phyloP scores from a whole-genome alignment of 106 monocot genomes.

The Alisma plantagoaquatica region DNA sequence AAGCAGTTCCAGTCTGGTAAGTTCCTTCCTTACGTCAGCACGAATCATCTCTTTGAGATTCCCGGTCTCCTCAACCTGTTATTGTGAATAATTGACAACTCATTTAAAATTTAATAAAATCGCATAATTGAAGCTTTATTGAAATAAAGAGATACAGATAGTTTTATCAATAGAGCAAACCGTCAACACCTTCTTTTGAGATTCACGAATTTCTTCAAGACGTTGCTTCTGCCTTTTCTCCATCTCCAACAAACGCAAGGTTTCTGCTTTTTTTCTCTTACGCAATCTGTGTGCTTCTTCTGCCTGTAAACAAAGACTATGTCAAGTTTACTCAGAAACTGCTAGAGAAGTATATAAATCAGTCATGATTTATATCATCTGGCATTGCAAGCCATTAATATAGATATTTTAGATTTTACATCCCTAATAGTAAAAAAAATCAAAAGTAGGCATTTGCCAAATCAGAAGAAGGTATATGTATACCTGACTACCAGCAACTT shows the following conservation, averaged over 20 bases:
- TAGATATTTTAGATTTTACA: no score
- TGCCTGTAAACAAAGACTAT: conserved; percentile 35
- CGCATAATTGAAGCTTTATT: background rate
- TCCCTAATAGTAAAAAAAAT: no score
- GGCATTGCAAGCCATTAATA: no score
- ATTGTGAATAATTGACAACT: conserved; percentile 1
- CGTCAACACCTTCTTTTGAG: conserved; percentile 63
- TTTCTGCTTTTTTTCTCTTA: conserved; percentile 58
- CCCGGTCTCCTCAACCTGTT: conserved; percentile 71
- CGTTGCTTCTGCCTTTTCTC: conserved; percentile 87
- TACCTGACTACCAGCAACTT: no score
- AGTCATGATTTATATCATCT: no score
- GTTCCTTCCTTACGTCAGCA: conserved; percentile 51
- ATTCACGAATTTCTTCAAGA: conserved; percentile 76
- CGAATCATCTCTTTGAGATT: conserved; percentile 64
- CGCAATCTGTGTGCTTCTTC: conserved; percentile 71
- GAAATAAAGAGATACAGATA: background rate
- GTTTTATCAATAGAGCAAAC: background rate
- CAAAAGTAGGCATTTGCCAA: no score
- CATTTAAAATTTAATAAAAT: no score
- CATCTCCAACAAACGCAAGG: conserved; percentile 61
- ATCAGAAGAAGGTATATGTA: no score
- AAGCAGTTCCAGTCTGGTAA: conserved; percentile 46
- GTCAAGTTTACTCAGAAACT: background rate
- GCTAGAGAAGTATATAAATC: no score